These are phyloP conservation scores for Ustilago shanxiensis DNA, from an alignment of 1,284 basidiomycete genomes.

Conservation along the genomic window DNA sequence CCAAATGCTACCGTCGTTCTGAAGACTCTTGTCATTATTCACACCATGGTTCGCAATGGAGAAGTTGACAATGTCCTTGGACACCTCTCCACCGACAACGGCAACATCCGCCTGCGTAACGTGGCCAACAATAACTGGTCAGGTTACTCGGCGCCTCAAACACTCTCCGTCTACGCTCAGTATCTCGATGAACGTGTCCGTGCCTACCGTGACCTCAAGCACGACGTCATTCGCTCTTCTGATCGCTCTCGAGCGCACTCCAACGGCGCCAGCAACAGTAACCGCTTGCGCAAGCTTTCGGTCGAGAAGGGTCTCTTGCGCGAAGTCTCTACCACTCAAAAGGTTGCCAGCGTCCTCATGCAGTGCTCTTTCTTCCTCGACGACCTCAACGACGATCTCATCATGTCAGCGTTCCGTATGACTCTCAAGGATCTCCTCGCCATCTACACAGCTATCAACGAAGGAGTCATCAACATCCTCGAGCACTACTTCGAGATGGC, in stretches of 20 bases:
- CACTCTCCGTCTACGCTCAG: constrained; percentile 85
- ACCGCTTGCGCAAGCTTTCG: constrained; percentile 86
- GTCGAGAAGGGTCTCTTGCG: constrained; percentile 95
- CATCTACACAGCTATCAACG: constrained; percentile 95
- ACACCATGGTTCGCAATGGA: constrained; percentile 94
- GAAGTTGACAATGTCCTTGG: constrained; percentile 89
- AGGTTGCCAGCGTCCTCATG: constrained; percentile 85
- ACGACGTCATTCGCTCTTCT: constrained; percentile 89
- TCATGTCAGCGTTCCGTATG: constrained; percentile 89
- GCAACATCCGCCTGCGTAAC: constrained; percentile 82
- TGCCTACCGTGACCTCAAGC: constrained; percentile 90
- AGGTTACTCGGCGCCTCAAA: constrained; percentile 77
- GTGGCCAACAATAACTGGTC: constrained; percentile 71
- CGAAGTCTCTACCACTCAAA: constrained; percentile 91
- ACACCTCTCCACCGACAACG: constrained; percentile 77
- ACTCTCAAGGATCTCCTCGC: constrained; percentile 96
- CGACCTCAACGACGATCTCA: constrained; percentile 90
- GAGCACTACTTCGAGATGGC: constrained; percentile 99
- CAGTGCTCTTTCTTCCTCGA: constrained; percentile 96
- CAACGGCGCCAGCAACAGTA: constrained; percentile 61
- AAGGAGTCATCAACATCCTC: constrained; percentile 92
- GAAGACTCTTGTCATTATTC: constrained; percentile 93
- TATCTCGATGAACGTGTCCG: constrained; percentile 91
- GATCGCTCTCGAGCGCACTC: constrained; percentile 78
- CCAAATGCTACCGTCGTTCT: constrained; percentile 93